Evolutionary conservation across 768 basidiomycete genomes (phyloP).

Genomic region (Suillus discolor): DNA sequence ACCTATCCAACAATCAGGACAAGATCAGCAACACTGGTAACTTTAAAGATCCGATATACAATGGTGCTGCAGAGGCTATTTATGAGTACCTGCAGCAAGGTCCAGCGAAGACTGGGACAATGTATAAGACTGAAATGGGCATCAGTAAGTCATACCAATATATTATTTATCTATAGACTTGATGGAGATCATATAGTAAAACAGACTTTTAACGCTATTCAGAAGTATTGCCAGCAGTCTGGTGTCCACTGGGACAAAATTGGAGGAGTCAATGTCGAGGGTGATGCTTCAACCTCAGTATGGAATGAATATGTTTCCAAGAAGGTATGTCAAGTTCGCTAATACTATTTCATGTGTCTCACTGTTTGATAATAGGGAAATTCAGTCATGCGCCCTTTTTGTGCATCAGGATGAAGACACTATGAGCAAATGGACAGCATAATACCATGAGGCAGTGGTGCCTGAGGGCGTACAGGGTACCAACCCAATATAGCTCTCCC

Average conservation of each 20-base stretch:
- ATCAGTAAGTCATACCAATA: not conserved
- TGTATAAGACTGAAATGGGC: not conserved
- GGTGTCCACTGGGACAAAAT: not conserved
- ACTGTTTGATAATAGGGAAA: too few relatives aligned
- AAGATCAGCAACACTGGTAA: not conserved
- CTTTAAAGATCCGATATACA: not conserved
- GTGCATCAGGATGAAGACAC: too few relatives aligned
- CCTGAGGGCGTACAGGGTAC: not conserved
- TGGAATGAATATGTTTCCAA: not conserved
- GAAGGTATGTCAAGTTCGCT: not conserved
- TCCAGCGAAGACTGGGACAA: not conserved
- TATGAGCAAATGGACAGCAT: not conserved
- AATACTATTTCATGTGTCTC: not conserved
- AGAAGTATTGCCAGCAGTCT: not conserved
- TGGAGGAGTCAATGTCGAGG: not conserved
- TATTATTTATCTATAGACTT: not conserved
- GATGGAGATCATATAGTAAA: not conserved
- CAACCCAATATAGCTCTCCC: not conserved
- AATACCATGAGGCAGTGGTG: not conserved
- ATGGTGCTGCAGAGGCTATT: not conserved
- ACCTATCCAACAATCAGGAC: not conserved
- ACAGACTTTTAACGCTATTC: not conserved
- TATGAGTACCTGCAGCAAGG: not conserved
- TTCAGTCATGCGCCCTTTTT: too few relatives aligned
- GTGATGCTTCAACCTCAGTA: not conserved